A percentile compares a stretch with the other conserved stretches of the same genome.
phyloP scores from a whole-genome alignment of 2,329 filamentous ascomycete species.

The Phialemonium atrogriseum region DNA sequence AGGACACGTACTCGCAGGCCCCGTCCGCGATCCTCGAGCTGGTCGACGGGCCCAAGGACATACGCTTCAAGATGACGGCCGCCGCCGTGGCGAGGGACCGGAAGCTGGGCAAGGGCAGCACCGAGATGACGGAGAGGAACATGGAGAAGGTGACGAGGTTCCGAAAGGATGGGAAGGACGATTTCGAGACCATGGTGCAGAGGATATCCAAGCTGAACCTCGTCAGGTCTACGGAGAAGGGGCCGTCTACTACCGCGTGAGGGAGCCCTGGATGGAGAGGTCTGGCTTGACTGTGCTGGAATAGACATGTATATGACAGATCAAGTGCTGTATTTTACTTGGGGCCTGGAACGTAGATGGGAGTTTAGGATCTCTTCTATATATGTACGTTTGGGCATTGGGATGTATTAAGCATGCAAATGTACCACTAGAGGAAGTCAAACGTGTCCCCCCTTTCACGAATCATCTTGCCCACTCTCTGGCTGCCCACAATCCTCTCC shows the following conservation, averaged over 20 bases:
- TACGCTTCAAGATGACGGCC: slow-evolving; percentile 91
- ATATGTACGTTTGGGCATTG: slow-evolving; percentile 3
- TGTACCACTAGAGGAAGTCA: slow-evolving; percentile 73
- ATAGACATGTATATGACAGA: too few species aligned
- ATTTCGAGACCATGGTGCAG: slow-evolving; percentile 58
- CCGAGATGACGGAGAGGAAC: slow-evolving; percentile 68
- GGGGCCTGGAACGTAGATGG: slow-evolving; percentile 2
- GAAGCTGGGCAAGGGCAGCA: slow-evolving; percentile 47
- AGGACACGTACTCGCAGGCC: slow-evolving; percentile 76
- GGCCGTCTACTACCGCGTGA: too few species aligned
- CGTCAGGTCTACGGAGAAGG: slow-evolving; percentile 7
- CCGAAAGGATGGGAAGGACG: slow-evolving; percentile 56
- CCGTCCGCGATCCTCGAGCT: slow-evolving; percentile 87
- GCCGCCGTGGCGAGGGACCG: slow-evolving; percentile 65
- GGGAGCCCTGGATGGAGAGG: background rate
- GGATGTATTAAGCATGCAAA: too few species aligned
- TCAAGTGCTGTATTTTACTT: too few species aligned
- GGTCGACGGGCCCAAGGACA: slow-evolving; percentile 88
- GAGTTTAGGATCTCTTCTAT: slow-evolving; percentile 12
- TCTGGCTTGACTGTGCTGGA: too few species aligned
- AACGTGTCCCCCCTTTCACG: slow-evolving; percentile 82
- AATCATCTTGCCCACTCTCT: slow-evolving; percentile 77
- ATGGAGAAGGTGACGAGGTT: slow-evolving; percentile 75
- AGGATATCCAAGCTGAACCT: slow-evolving; percentile 27
- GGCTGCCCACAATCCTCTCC: slow-evolving; percentile 77